Evolutionary conservation across 805 yeast species (phyloP).

Genomic region (Cyberlindnera suaveolens): DNA sequence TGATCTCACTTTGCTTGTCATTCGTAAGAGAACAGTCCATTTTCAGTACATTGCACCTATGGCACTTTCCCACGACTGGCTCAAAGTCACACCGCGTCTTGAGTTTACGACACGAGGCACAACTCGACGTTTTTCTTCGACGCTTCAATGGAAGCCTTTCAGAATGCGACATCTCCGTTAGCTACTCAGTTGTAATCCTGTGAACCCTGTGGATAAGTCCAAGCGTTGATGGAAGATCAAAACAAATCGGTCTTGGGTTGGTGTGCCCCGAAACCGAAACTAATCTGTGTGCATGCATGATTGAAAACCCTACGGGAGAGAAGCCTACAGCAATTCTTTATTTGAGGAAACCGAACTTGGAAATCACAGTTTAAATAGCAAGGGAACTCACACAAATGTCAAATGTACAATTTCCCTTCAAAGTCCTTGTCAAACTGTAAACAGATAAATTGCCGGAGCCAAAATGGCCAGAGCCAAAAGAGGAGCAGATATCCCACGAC

Average conservation of each 20-base stretch:
- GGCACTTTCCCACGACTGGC: constrained; percentile 38
- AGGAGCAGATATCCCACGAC: background rate
- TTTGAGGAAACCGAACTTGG: no score
- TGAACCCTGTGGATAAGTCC: no score
- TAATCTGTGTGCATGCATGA: no score
- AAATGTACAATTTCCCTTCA: no score
- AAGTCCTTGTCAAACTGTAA: background rate
- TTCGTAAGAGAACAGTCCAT: constrained; percentile 42
- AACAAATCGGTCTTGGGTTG: no score
- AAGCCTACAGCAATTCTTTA: no score
- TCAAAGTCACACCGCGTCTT: constrained; percentile 55
- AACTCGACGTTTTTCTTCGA: constrained; percentile 37
- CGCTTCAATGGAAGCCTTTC: constrained; percentile 19
- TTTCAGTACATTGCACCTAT: constrained; percentile 43
- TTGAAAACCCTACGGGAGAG: no score
- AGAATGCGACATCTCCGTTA: background rate
- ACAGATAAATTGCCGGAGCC: background rate
- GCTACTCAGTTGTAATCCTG: background rate
- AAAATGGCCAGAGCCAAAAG: background rate
- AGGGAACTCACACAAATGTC: no score
- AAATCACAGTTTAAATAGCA: no score
- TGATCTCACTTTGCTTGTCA: constrained; percentile 24
- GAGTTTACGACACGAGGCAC: constrained; percentile 46
- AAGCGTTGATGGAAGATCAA: no score
- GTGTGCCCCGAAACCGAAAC: no score